Evolutionary conservation across 768 basidiomycete genomes (phyloP).

Genomic region (Pulveroboletus ravenelii): DNA sequence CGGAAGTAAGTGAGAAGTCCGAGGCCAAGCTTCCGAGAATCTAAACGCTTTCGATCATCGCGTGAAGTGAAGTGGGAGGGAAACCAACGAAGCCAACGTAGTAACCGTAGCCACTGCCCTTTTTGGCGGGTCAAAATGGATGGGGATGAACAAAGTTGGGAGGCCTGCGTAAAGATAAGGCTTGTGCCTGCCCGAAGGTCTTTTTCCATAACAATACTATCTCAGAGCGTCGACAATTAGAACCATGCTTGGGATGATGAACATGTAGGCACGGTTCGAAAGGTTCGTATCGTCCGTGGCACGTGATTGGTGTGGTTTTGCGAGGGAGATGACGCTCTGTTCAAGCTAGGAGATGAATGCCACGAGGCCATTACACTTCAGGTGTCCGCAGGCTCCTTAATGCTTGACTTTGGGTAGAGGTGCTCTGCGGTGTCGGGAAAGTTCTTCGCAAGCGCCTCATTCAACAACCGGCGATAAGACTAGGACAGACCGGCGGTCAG

Average conservation of each 20-base stretch:
- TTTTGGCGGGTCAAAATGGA: constrained; percentile 20
- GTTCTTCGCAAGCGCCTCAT: constrained; percentile 65
- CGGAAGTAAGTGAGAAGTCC: constrained; percentile 33
- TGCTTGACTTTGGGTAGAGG: constrained; percentile 14
- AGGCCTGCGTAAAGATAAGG: constrained; percentile 20
- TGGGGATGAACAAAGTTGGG: constrained; percentile 7
- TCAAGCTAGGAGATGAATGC: not conserved
- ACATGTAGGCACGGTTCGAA: not conserved
- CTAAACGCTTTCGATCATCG: constrained; percentile 23
- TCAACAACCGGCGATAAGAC: constrained; percentile 65
- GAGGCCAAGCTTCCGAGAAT: constrained; percentile 31
- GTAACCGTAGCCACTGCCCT: constrained; percentile 7
- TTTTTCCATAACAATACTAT: constrained; percentile 13
- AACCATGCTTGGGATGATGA: constrained; percentile 1
- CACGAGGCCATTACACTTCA: constrained; percentile 1
- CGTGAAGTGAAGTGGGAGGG: constrained; percentile 15
- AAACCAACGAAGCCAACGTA: constrained; percentile 15
- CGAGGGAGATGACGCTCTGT: not conserved
- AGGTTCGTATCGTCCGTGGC: not conserved
- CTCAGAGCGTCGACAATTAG: constrained; percentile 1
- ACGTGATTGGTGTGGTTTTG: constrained; percentile 6
- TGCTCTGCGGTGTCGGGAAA: constrained; percentile 53
- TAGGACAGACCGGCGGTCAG: constrained; percentile 25
- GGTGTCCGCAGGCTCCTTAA: constrained; percentile 7
- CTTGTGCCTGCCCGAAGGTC: constrained; percentile 4